Evolutionary conservation across 768 basidiomycete species (phyloP).

Genomic region (Floccularia luteovirens): DNA sequence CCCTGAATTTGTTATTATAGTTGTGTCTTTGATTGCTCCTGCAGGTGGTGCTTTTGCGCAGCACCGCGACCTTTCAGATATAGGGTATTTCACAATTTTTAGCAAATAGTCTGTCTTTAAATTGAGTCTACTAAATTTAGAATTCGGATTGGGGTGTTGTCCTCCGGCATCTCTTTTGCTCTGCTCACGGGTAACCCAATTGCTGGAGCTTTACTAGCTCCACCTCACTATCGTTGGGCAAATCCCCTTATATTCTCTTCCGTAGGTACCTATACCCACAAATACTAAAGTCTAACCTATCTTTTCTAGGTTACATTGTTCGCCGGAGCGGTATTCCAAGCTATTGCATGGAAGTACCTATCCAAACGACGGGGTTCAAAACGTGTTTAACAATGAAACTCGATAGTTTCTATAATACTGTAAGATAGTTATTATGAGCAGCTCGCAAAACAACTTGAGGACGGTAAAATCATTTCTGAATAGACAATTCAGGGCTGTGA

Average conservation of each 20-base stretch:
- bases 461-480: too few species aligned
- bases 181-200: slow-evolving; percentile 44
- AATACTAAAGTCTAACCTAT: not conserved
- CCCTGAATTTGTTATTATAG: slow-evolving; percentile 13
- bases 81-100: slow-evolving; percentile 23
- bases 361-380: slow-evolving; percentile 19
- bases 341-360: slow-evolving; percentile 22
- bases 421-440: too few species aligned
- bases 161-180: slow-evolving; percentile 35
- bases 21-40: slow-evolving; percentile 30
- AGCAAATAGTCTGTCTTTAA: not conserved
- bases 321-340: slow-evolving; percentile 21
- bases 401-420: not conserved
- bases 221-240: slow-evolving; percentile 29
- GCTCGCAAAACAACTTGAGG: too few species aligned
- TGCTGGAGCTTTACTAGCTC: slow-evolving; percentile 38
- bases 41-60: slow-evolving; percentile 29
- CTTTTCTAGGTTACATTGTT: slow-evolving; percentile 21
- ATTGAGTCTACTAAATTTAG: slow-evolving; percentile 16
- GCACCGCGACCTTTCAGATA: slow-evolving; percentile 32
- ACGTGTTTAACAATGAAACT: slow-evolving; percentile 5
- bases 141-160: slow-evolving; percentile 37
- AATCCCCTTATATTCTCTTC: slow-evolving; percentile 36
- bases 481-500: too few species aligned
- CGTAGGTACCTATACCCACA: slow-evolving; percentile 16